Evolutionary conservation across 1,139 yeast species (phyloP).

Genomic region (Zhuliangozyma parablackwelliae): DNA sequence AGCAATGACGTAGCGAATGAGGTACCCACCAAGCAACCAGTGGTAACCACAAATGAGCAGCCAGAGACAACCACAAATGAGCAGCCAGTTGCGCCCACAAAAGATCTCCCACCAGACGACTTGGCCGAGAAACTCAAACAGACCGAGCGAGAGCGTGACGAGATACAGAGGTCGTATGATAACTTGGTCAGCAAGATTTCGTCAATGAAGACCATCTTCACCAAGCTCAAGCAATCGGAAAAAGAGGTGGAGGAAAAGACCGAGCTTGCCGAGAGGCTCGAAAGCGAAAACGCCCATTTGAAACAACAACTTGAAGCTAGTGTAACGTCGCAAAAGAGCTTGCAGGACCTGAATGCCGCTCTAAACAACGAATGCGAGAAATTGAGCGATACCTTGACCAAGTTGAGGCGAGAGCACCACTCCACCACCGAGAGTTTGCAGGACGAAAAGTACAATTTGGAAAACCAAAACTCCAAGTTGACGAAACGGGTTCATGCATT

Average conservation of each 20-base stretch:
- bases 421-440: slow-evolving; percentile 35
- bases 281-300: slow-evolving; percentile 27
- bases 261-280: slow-evolving; percentile 27
- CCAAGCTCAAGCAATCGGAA: slow-evolving; percentile 73
- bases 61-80: too few relatives aligned
- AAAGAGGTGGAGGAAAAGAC: slow-evolving; percentile 61
- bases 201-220: slow-evolving; percentile 73
- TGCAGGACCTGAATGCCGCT: slow-evolving; percentile 43
- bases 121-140: slow-evolving; percentile 7
- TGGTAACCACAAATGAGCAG: too few relatives aligned
- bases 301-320: slow-evolving; percentile 7
- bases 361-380: slow-evolving; percentile 67
- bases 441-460: slow-evolving; percentile 46
- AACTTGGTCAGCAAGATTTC: slow-evolving; percentile 69
- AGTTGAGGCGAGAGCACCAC: slow-evolving; percentile 44
- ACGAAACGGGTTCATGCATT: slow-evolving; percentile 37
- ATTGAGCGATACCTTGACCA: slow-evolving; percentile 47
- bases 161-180: slow-evolving; percentile 69
- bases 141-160: slow-evolving; percentile 51
- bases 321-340: slow-evolving; percentile 9
- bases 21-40: too few relatives aligned
- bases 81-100: too few relatives aligned
- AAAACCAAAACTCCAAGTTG: slow-evolving; percentile 31
- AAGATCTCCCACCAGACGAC: not conserved
- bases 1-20: too few relatives aligned